These are phyloP conservation scores for Ceratorhiza oryzae-sativae DNA, from an alignment of 1,284 basidiomycete genomes.

Conservation along the genomic window DNA sequence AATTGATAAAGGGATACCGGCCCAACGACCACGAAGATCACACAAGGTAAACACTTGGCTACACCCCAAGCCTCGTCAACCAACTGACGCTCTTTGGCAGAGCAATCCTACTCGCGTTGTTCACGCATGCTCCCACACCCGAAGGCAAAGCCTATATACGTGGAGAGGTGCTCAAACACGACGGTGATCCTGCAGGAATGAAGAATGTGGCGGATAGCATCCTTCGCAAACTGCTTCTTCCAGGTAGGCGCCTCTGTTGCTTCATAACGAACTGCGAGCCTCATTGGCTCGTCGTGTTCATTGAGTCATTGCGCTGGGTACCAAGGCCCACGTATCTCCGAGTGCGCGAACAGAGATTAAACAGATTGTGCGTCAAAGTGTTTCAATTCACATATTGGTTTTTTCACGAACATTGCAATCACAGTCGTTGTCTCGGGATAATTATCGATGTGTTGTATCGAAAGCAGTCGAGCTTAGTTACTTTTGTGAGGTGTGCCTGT, in stretches of 20 bases:
- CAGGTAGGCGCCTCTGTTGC: slow-evolving; percentile 9
- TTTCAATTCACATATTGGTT: not conserved
- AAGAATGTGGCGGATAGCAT: slow-evolving; percentile 27
- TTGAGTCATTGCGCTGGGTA: slow-evolving; percentile 22
- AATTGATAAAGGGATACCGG: slow-evolving; percentile 7
- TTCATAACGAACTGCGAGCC: not conserved
- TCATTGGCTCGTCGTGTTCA: not conserved
- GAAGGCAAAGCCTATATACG: slow-evolving; percentile 32
- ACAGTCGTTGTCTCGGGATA: slow-evolving; percentile 28
- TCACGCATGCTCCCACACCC: slow-evolving; percentile 23
- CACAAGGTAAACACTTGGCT: not conserved
- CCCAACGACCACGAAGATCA: slow-evolving; percentile 22
- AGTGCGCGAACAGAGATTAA: slow-evolving; percentile 30
- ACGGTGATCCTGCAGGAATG: slow-evolving; percentile 13
- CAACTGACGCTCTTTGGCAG: slow-evolving; percentile 1
- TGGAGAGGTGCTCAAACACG: slow-evolving; percentile 26
- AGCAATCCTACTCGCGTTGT: slow-evolving; percentile 22
- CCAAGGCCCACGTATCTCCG: slow-evolving; percentile 33
- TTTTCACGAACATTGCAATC: not conserved
- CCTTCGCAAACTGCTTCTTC: slow-evolving; percentile 31
- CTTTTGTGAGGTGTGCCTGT: slow-evolving; percentile 23
- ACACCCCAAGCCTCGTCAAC: not conserved
- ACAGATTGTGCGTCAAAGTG: slow-evolving; percentile 20
- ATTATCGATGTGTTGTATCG: slow-evolving; percentile 32
- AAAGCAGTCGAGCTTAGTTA: slow-evolving; percentile 26